Evolutionary conservation across 768 basidiomycete species (phyloP).

Genomic region (Hygrocybe punicea): DNA sequence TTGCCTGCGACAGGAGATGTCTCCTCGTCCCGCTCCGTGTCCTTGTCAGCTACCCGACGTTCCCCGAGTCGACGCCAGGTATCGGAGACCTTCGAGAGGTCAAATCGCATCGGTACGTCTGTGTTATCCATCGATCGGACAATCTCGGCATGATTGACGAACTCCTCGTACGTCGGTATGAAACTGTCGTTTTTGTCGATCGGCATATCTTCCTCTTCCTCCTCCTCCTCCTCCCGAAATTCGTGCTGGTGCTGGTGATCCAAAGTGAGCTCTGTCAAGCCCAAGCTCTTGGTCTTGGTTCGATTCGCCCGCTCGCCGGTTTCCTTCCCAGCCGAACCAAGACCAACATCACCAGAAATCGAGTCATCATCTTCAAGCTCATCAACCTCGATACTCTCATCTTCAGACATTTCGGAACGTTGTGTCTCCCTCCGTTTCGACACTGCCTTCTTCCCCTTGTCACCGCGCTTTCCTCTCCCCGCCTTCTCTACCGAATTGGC

Average conservation of each 20-base stretch:
- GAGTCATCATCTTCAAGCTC: not conserved
- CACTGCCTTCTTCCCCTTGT: not conserved
- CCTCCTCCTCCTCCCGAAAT: not conserved
- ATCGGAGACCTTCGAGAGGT: conserved; percentile 29
- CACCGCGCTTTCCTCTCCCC: conserved; percentile 13
- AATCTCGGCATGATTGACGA: conserved; percentile 39
- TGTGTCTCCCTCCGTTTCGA: not conserved
- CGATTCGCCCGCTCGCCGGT: too few species aligned
- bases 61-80: conserved; percentile 18
- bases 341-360: not conserved
- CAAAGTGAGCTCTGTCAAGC: too few species aligned
- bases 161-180: conserved; percentile 12
- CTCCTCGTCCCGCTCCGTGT: not conserved
- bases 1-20: conserved; percentile 19
- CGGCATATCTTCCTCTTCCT: not conserved
- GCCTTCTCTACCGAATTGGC: conserved; percentile 1
- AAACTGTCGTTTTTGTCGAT: conserved; percentile 10
- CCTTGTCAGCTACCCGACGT: not conserved
- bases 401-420: not conserved
- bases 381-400: not conserved
- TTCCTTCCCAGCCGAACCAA: too few species aligned
- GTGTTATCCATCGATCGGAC: conserved; percentile 30
- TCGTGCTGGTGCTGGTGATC: too few species aligned
- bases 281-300: too few species aligned
- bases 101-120: conserved; percentile 34